Conservation (phyloP, 148 eudicot species). For the Nepenthes mirabilis region DNA sequence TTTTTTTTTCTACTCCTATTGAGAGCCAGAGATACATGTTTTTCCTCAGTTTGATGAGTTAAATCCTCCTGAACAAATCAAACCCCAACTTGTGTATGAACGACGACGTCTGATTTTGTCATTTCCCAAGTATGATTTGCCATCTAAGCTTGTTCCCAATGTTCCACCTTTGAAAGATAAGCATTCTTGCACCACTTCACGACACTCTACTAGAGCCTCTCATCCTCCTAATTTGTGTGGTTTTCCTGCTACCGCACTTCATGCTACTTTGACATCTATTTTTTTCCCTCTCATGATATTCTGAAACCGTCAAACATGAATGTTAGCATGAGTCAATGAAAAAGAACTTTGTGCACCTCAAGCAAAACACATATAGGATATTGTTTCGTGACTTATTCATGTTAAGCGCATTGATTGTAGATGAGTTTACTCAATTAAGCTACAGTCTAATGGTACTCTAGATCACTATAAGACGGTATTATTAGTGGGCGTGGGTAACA, state of each 20-base stretch:
- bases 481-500: not conserved
- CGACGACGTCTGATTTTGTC: no score
- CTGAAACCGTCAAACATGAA: not conserved
- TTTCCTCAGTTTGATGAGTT: no score
- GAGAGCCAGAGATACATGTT: no score
- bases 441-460: not conserved
- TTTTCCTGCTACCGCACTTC: no score
- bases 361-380: not conserved
- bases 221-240: constrained; percentile 26
- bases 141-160: no score
- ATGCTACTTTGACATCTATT: not conserved
- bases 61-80: no score
- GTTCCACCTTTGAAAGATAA: no score
- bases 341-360: not conserved
- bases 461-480: not conserved
- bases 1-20: no score
- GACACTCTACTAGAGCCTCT: no score
- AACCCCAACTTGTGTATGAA: no score
- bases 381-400: not conserved
- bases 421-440: not conserved
- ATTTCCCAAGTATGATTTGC: no score
- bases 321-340: not conserved
- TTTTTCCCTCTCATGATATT: not conserved
- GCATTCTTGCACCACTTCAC: no score
- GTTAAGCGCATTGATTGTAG: not conserved